These are phyloP conservation scores for Xylaria hypoxylon DNA, from an alignment of 2,329 filamentous ascomycete species.

Conservation along the genomic window DNA sequence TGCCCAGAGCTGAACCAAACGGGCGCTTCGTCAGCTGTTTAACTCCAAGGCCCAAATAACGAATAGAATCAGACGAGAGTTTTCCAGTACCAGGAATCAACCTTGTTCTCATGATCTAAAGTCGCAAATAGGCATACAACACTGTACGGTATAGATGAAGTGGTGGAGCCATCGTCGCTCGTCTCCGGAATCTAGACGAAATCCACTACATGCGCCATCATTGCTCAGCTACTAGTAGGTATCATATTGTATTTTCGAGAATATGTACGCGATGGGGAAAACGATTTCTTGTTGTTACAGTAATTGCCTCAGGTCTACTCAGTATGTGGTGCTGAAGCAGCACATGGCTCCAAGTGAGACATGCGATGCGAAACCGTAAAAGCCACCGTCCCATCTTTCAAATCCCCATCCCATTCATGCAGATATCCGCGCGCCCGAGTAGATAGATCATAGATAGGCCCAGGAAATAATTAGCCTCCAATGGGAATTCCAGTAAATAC, in stretches of 20 bases:
- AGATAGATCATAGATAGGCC: not conserved
- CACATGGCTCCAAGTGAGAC: conserved; percentile 8
- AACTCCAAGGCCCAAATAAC: conserved; percentile 18
- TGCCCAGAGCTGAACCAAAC: conserved; percentile 27
- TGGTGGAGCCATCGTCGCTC: conserved; percentile 18
- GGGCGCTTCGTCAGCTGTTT: conserved; percentile 30
- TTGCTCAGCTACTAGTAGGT: conserved; percentile 20
- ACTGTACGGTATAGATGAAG: not conserved
- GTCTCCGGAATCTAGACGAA: conserved; percentile 17
- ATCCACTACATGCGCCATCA: conserved; percentile 14
- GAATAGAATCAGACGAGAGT: conserved; percentile 20
- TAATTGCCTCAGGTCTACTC: conserved; percentile 22
- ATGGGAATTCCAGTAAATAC: conserved; percentile 28
- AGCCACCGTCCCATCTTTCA: conserved; percentile 12
- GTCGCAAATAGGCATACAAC: not conserved
- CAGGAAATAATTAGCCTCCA: conserved; percentile 22
- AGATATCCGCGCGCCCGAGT: conserved; percentile 20
- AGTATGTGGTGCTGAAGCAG: not conserved
- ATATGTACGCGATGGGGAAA: not conserved
- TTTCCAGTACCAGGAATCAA: conserved; percentile 17
- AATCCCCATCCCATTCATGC: not conserved
- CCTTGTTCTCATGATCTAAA: conserved; percentile 12
- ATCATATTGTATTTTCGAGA: not conserved
- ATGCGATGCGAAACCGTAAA: not conserved
- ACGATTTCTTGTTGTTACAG: not conserved